Conservation (phyloP, 169 alveolate genomes). For the Cryptosporidium sp. region DNA sequence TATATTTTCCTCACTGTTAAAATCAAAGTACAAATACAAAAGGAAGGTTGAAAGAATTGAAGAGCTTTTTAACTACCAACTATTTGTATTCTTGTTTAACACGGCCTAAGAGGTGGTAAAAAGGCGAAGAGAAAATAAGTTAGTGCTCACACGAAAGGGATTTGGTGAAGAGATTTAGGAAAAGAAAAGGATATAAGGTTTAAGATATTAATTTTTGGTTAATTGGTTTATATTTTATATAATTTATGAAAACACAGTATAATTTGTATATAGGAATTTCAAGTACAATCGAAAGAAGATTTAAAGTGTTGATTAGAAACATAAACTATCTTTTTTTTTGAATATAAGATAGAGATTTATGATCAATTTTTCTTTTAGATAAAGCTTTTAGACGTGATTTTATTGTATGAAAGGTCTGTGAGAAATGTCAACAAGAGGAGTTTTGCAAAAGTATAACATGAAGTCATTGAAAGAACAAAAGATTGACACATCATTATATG, state of each 20-base stretch:
- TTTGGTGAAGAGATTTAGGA: neutral
- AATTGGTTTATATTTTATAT: neutral
- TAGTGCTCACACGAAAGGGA: neutral
- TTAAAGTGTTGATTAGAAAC: neutral
- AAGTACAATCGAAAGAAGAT: neutral
- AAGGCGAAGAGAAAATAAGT: neutral
- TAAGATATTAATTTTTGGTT: constrained; percentile 6
- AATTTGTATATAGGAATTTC: too few relatives aligned
- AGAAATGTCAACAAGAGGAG: constrained; percentile 52
- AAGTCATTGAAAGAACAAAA: constrained; percentile 56
- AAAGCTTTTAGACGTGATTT: neutral
- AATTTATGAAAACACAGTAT: neutral
- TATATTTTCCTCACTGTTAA: constrained; percentile 3
- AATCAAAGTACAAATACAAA: neutral
- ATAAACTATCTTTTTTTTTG: neutral
- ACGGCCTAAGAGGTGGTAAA: neutral
- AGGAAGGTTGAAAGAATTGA: neutral
- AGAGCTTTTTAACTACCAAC: neutral
- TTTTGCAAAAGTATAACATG: constrained; percentile 46
- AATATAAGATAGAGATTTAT: neutral
- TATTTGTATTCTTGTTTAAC: constrained; percentile 19
- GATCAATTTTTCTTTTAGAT: neutral
- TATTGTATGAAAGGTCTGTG: neutral
- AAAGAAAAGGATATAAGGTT: neutral
- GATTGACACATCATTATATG: constrained; percentile 3